Conservation (phyloP, 371 early-diverging fungal genomes). For the Mucor plumbeus region DNA sequence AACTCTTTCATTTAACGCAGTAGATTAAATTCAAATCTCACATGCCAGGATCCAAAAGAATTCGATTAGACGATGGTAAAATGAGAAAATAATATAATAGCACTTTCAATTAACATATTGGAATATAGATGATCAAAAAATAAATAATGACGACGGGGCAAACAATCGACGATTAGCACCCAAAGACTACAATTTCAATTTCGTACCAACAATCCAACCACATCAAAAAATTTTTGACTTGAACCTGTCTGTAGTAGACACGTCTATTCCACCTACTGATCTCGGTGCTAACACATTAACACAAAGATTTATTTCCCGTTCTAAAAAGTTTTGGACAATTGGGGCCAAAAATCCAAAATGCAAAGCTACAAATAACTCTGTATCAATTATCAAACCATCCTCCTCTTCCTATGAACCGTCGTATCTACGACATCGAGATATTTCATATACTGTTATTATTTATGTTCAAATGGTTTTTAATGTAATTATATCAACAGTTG, state of each 20-base stretch:
- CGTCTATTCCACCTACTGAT: slow-evolving; percentile 13
- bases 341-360: slow-evolving; percentile 2
- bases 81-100: not conserved
- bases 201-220: slow-evolving; percentile 26
- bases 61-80: slow-evolving; percentile 3
- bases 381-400: not conserved
- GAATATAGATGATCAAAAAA: not conserved
- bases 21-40: not conserved
- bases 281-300: not conserved
- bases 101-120: not conserved
- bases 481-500: slow-evolving; percentile 51
- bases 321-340: slow-evolving; percentile 1
- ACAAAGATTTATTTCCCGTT: not conserved
- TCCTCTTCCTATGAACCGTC: not conserved
- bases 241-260: slow-evolving; percentile 9
- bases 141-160: no score
- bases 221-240: slow-evolving; percentile 31
- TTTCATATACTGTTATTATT: slow-evolving; percentile 34
- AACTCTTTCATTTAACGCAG: not conserved
- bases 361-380: not conserved
- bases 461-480: slow-evolving; percentile 72
- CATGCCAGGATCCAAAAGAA: slow-evolving; percentile 7
- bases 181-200: slow-evolving; percentile 25
- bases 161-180: slow-evolving; percentile 9
- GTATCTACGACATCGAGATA: slow-evolving; percentile 30